phyloP scores from a whole-genome alignment of 2,329 filamentous ascomycete species.

The Sporothrix pseudoabietina region DNA sequence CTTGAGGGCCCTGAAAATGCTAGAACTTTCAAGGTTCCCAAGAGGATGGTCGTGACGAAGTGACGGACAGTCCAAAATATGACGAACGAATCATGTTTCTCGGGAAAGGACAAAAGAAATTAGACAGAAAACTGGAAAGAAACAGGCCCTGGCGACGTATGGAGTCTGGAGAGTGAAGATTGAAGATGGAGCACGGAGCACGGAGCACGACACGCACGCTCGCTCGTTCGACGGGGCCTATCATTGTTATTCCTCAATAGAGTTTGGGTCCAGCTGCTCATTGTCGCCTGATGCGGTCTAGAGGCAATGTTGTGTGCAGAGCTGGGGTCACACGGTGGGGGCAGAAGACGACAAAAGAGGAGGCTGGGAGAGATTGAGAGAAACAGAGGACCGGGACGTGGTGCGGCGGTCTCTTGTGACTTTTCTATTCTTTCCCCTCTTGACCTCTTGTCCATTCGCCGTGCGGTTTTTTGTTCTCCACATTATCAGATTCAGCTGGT shows the following conservation, averaged over 20 bases:
- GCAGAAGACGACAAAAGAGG: neutral
- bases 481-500: neutral
- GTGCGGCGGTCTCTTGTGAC: neutral
- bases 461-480: neutral
- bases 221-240: neutral
- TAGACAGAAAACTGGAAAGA: neutral
- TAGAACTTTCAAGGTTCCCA: neutral
- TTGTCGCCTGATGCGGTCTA: neutral
- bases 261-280: slow-evolving; percentile 4
- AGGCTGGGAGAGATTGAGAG: neutral
- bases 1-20: neutral
- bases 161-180: neutral
- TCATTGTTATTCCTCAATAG: neutral
- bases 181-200: neutral
- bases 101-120: neutral
- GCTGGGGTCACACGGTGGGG: neutral
- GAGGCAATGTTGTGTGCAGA: slow-evolving; percentile 4
- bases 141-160: neutral
- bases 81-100: neutral
- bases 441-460: too few species aligned
- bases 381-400: neutral
- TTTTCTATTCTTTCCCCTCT: neutral
- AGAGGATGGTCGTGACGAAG: neutral
- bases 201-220: too few species aligned
- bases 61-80: neutral